phyloP scores from a whole-genome alignment of 2,329 filamentous ascomycete species.

The Epichloe sibirici region DNA sequence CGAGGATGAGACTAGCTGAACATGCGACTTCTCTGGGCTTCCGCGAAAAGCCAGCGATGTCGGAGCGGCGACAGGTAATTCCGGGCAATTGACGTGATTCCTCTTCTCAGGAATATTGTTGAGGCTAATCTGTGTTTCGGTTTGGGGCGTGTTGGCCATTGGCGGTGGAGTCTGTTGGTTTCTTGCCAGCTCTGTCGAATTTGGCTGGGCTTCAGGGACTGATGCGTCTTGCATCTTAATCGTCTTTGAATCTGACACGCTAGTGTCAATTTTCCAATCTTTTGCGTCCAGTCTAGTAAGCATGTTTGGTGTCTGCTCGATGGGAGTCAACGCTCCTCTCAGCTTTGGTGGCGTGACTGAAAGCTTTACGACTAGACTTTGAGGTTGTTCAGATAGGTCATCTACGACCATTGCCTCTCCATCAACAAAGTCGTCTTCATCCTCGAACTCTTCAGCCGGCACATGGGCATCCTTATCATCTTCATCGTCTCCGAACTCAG shows the following conservation, averaged over 20 bases:
- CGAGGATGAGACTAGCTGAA: constrained; percentile 17
- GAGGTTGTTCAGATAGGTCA: constrained; percentile 33
- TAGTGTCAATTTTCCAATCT: constrained; percentile 8
- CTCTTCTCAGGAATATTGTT: constrained; percentile 8
- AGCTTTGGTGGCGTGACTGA: constrained; percentile 34
- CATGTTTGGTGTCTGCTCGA: constrained; percentile 12
- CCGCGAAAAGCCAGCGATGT: constrained; percentile 46
- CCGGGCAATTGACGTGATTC: constrained; percentile 8
- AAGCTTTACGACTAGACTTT: constrained; percentile 66
- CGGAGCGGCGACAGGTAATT: constrained; percentile 21
- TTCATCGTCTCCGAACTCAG: constrained; percentile 64
- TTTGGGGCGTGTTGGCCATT: neutral
- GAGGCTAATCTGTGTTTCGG: constrained; percentile 1
- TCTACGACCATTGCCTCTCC: constrained; percentile 44
- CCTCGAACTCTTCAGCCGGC: constrained; percentile 42
- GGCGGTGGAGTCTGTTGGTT: neutral
- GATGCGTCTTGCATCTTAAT: constrained; percentile 18
- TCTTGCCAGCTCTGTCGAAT: neutral
- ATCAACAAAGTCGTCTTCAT: constrained; percentile 47
- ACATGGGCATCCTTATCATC: constrained; percentile 58
- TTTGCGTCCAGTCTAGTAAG: constrained; percentile 12
- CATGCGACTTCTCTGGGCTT: constrained; percentile 45
- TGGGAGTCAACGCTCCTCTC: constrained; percentile 17
- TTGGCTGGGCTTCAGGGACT: neutral
- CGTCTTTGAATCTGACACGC: constrained; percentile 7